Percentiles rank a stretch among this genome's conserved stretches.
Evolutionary conservation across 371 early-diverging fungal species (phyloP).

Genomic region (Zychaea mexicana): DNA sequence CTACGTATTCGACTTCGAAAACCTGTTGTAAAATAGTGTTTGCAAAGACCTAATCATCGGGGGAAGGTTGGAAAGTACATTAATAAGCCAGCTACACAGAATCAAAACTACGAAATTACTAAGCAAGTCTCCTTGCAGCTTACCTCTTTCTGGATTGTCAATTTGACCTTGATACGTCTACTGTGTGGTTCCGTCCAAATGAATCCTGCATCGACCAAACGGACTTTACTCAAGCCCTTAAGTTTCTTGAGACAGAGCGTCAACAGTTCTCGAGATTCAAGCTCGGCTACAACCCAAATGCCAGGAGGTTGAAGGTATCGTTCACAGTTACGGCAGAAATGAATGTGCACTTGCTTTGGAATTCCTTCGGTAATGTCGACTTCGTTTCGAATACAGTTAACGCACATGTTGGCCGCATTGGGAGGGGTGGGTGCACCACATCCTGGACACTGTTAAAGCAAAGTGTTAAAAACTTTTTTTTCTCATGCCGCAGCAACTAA

Average conservation of each 20-base stretch:
- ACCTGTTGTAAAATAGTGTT: constrained; percentile 95
- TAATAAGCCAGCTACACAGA: neutral
- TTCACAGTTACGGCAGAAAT: constrained; percentile 97
- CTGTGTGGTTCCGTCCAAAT: constrained; percentile 99
- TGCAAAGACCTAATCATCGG: constrained; percentile 72
- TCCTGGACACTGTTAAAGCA: constrained; percentile 80
- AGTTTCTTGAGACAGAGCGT: constrained; percentile 94
- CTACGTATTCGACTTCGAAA: constrained; percentile 95
- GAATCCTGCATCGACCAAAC: constrained; percentile 97
- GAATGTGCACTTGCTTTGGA: constrained; percentile 92
- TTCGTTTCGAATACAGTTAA: constrained; percentile 95
- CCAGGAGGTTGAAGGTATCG: constrained; percentile 97
- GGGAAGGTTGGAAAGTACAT: too few species aligned
- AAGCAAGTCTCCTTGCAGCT: too few species aligned
- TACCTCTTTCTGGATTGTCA: constrained; percentile 98
- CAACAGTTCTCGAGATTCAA: constrained; percentile 95
- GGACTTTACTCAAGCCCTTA: constrained; percentile 88
- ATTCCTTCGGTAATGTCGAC: constrained; percentile 98
- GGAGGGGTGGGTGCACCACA: constrained; percentile 98
- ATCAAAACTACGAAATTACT: too few species aligned
- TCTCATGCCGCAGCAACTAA: neutral
- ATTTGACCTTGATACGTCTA: constrained; percentile 92
- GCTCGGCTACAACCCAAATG: constrained; percentile 87
- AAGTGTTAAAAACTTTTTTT: neutral
- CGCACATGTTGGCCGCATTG: constrained; percentile 98